These are phyloP conservation scores for Mortierella sp. DNA, from an alignment of 371 early-diverging fungal genomes.

Conservation along the genomic window DNA sequence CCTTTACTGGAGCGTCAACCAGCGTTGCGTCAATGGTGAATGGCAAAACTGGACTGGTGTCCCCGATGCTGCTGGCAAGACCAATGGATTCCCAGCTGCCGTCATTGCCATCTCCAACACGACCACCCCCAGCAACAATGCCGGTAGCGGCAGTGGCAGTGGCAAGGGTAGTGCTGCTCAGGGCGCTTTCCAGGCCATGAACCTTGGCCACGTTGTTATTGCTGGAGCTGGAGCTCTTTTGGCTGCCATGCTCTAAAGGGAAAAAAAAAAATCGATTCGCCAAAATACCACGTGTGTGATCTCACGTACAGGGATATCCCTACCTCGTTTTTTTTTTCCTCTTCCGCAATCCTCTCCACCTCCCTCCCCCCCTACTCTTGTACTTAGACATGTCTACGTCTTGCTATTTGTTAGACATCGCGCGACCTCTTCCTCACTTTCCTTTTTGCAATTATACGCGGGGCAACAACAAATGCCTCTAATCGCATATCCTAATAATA, in stretches of 20 bases:
- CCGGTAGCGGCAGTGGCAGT: background rate
- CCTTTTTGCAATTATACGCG: too few relatives aligned
- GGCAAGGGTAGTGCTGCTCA: conserved; percentile 17
- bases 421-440: too few relatives aligned
- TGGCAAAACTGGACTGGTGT: conserved; percentile 52
- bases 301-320: too few relatives aligned
- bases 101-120: conserved; percentile 33
- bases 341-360: too few relatives aligned
- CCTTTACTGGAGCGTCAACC: conserved; percentile 49
- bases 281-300: too few relatives aligned
- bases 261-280: background rate
- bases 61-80: conserved; percentile 46
- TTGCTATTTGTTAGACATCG: too few relatives aligned
- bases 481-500: too few relatives aligned
- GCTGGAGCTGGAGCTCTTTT: conserved; percentile 33
- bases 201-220: conserved; percentile 16
- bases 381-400: too few relatives aligned
- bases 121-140: conserved; percentile 15
- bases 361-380: too few relatives aligned
- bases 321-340: too few relatives aligned
- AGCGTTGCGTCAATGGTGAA: conserved; percentile 44
- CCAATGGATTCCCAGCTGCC: conserved; percentile 43
- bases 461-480: too few relatives aligned
- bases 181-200: conserved; percentile 13
- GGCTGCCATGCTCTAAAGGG: conserved; percentile 32